phyloP scores from a whole-genome alignment of 768 basidiomycete genomes.

The Tylopilus sp. region DNA sequence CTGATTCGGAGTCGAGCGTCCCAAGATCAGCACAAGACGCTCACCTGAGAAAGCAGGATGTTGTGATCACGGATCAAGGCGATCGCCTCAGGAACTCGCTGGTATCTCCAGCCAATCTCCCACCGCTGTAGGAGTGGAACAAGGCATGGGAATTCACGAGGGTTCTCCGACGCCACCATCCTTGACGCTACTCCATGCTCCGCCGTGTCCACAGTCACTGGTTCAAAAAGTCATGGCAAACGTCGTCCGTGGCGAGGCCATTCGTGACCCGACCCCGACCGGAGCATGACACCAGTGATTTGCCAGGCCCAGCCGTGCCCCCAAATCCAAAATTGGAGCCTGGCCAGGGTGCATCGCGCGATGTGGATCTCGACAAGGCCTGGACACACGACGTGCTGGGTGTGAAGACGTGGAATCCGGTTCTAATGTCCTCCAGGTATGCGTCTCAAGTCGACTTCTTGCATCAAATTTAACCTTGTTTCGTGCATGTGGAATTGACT shows the following conservation, averaged over 20 bases:
- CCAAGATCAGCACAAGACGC: no score
- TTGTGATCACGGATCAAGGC: constrained; percentile 7
- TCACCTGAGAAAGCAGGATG: no score
- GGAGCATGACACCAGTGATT: constrained; percentile 4
- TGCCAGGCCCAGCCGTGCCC: constrained; percentile 28
- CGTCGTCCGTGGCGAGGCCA: background rate
- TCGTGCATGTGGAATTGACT: constrained; percentile 23
- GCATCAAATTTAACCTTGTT: constrained; percentile 17
- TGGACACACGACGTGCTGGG: constrained; percentile 34
- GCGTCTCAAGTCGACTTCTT: constrained; percentile 5
- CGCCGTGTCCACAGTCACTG: background rate
- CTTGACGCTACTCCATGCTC: background rate
- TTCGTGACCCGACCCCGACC: constrained; percentile 4
- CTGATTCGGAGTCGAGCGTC: background rate
- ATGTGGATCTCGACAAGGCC: constrained; percentile 17
- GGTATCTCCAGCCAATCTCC: constrained; percentile 14
- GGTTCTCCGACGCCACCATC: background rate
- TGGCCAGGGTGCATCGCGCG: constrained; percentile 35
- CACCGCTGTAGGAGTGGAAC: background rate
- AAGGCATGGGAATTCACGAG: constrained; percentile 3
- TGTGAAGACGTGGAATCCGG: constrained; percentile 43
- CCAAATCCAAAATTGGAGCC: constrained; percentile 44
- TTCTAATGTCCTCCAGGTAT: constrained; percentile 31
- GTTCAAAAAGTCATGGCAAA: background rate
- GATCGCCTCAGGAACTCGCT: constrained; percentile 3